phyloP scores from a whole-genome alignment of 108 stramenopile species.

The Cyclotella kingstonii region DNA sequence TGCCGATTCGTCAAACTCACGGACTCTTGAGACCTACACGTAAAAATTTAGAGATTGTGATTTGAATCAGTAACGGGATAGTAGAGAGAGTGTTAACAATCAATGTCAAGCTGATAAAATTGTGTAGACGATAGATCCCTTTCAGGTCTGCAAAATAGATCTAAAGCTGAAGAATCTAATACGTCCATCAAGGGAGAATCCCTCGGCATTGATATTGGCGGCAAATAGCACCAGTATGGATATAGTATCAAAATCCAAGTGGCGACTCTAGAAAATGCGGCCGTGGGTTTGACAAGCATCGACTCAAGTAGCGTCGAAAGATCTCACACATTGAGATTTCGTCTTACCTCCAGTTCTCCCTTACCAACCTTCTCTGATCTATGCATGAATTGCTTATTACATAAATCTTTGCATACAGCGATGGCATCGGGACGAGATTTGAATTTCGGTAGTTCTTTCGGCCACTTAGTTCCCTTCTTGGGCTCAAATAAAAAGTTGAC shows the following conservation, averaged over 20 bases:
- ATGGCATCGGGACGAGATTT: slow-evolving; percentile 81
- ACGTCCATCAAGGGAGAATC: slow-evolving; percentile 44
- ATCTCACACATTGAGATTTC: neutral
- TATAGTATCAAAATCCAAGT: slow-evolving; percentile 30
- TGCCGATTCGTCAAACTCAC: slow-evolving; percentile 89
- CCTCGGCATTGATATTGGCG: slow-evolving; percentile 47
- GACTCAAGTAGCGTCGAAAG: neutral
- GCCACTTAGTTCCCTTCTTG: slow-evolving; percentile 90
- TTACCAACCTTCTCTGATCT: slow-evolving; percentile 91
- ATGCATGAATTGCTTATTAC: slow-evolving; percentile 84
- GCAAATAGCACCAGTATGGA: slow-evolving; percentile 51
- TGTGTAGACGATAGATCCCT: slow-evolving; percentile 52
- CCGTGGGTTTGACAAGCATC: slow-evolving; percentile 6
- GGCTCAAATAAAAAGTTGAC: slow-evolving; percentile 92
- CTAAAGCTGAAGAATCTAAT: slow-evolving; percentile 25
- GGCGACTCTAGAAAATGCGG: slow-evolving; percentile 56
- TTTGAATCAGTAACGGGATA: neutral
- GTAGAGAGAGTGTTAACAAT: neutral
- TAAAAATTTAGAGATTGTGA: neutral
- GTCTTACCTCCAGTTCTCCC: slow-evolving; percentile 83
- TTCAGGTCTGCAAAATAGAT: slow-evolving; percentile 34
- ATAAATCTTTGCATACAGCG: slow-evolving; percentile 82
- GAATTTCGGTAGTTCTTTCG: slow-evolving; percentile 81
- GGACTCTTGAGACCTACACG: slow-evolving; percentile 66
- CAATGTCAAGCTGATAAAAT: too few species aligned